phyloP scores from a whole-genome alignment of 208 protist genomes.

The Acanthamoeba castellanii region DNA sequence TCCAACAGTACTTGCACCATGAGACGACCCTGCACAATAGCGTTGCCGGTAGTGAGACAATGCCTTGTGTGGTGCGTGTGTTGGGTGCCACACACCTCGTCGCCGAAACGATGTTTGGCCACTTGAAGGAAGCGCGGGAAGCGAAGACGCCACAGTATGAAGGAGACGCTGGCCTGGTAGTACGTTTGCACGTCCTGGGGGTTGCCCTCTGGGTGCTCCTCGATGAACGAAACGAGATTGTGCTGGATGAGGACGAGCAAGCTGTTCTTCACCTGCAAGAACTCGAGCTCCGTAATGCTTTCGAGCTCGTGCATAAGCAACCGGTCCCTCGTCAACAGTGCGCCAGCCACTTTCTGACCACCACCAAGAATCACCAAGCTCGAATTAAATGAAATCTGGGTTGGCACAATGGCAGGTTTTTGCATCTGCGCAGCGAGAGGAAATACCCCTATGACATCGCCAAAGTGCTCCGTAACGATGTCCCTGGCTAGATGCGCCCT shows the following conservation, averaged over 20 bases:
- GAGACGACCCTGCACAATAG: neutral
- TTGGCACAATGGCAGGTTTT: neutral
- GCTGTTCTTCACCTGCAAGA: constrained; percentile 61
- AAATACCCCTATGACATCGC: constrained; percentile 1
- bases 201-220: constrained; percentile 21
- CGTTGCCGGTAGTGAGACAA: neutral
- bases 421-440: neutral
- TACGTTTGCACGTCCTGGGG: neutral
- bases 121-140: constrained; percentile 38
- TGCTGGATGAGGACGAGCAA: constrained; percentile 65
- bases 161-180: constrained; percentile 49
- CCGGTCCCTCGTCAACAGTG: neutral
- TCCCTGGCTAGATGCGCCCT: neutral
- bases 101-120: constrained; percentile 1
- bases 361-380: neutral
- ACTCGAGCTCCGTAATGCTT: neutral
- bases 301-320: constrained; percentile 7
- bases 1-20: constrained; percentile 64
- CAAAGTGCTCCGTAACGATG: constrained; percentile 38
- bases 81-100: neutral
- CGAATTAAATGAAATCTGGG: neutral
- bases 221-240: constrained; percentile 64
- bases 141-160: constrained; percentile 30
- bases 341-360: constrained; percentile 12
- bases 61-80: neutral